These are phyloP conservation scores for Apiospora kogelbergensis DNA, from an alignment of 2,329 filamentous ascomycete genomes.

Conservation along the genomic window DNA sequence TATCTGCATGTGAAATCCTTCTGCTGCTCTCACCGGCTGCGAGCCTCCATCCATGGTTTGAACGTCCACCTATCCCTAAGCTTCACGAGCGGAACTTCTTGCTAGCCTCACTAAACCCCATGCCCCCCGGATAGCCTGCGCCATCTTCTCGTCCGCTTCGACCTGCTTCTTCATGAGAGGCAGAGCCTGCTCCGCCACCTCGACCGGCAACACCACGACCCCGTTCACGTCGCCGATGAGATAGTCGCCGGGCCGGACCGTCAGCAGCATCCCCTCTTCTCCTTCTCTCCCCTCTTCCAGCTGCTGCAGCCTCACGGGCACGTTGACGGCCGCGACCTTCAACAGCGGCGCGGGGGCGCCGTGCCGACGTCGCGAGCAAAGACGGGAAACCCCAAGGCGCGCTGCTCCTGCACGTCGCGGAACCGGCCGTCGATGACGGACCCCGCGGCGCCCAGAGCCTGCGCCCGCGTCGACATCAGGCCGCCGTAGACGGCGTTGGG, in stretches of 20 bases:
- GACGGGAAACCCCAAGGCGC: constrained; percentile 45
- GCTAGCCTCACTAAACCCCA: constrained; percentile 44
- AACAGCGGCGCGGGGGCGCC: constrained; percentile 41
- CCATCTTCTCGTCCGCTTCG: constrained; percentile 43
- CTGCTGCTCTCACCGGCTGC: not conserved
- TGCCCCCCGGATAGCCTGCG: constrained; percentile 38
- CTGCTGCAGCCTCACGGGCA: constrained; percentile 39
- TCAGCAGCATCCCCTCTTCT: not conserved
- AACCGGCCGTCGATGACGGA: constrained; percentile 53
- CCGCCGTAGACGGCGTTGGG: constrained; percentile 56
- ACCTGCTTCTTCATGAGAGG: constrained; percentile 41
- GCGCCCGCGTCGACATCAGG: constrained; percentile 50
- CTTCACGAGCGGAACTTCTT: constrained; percentile 36
- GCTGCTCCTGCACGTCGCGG: constrained; percentile 54
- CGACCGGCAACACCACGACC: constrained; percentile 41
- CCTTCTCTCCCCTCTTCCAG: constrained; percentile 12
- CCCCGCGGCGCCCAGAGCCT: constrained; percentile 43
- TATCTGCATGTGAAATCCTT: too few species aligned
- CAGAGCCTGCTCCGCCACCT: constrained; percentile 38
- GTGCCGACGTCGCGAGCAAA: constrained; percentile 46
- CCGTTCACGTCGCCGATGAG: constrained; percentile 46
- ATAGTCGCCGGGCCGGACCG: constrained; percentile 43
- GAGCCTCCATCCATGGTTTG: not conserved
- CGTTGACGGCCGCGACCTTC: constrained; percentile 43
- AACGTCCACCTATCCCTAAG: not conserved